Base-by-base conservation (phyloP, 768 basidiomycete genomes). In the Porphyrellus cyaneotinctus region DNA sequence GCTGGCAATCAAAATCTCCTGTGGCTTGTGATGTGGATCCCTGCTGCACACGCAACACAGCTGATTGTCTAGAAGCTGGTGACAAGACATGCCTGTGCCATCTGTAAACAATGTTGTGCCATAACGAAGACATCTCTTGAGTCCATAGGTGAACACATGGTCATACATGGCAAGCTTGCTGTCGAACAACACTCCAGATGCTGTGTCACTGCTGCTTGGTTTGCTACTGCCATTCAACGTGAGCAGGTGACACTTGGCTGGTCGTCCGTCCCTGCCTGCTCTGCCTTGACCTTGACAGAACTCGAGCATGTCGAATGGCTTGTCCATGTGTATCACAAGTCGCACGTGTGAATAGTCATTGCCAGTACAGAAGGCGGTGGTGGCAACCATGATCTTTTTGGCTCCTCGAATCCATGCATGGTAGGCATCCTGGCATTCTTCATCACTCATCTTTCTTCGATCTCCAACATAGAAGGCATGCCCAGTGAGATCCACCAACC, bases 331-430 rank as follows among this genome's bases (percentile, higher is more conserved):
- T 0, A 69, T 20, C 0, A 65, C 59, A 0, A 67, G 32, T 0
- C 54, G 49, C 0, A 68, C 57, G 1, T 58, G 53, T 0, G 60
- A 23, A 43, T 65, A 57, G 46, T 70, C 64, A 10, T 68, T 67
- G 0, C 70, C 69, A 0, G 61, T 64, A 3, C 59, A 63, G 43
- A 72, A 62, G 0, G 64, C 64, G 0, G 58, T 60, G 1, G 65
- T 70, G 11, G 58, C 54, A 0, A 69, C 36, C 26, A 72, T 53
- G 1, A 59, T 26, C 0, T 12, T 20, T 1, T 17, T 42, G 0
- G 3, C 1, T 0, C 32, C n/a, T n/a, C n/a, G n/a, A n/a, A n/a
- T n/a, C n/a, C n/a, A n/a, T 23, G 66, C 66, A 72, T 1, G 30
- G 15, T 0, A 26, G 1, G 6, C 64, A 60, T 0, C 45, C 45